Conservation (phyloP, 164 flowering plant genomes). For the Vitis riparia region DNA sequence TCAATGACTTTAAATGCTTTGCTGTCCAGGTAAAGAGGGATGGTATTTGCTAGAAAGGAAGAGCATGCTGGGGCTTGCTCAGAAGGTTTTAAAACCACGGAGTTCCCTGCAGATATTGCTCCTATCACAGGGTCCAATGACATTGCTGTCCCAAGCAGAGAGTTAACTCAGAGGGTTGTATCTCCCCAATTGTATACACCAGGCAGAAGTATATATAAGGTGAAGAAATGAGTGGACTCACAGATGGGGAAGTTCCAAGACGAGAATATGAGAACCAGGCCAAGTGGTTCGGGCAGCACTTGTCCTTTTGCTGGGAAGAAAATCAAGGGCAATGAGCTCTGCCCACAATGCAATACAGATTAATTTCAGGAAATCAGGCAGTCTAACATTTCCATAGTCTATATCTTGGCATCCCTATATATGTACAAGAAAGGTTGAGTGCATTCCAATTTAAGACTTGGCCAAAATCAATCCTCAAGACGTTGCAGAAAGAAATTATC, state of each 20-base stretch:
- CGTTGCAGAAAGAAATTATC: background rate
- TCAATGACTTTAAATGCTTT: constrained; percentile 62
- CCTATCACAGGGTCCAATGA: constrained; percentile 84
- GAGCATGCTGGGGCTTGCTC: constrained; percentile 70
- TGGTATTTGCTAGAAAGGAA: constrained; percentile 48
- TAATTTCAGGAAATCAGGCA: too few relatives aligned
- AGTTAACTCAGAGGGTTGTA: background rate
- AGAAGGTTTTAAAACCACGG: constrained; percentile 78
- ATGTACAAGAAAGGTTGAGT: background rate
- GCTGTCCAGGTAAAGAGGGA: constrained; percentile 67
- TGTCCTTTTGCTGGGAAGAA: constrained; percentile 70
- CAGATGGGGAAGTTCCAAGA: constrained; percentile 89
- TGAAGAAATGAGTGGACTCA: constrained; percentile 31
- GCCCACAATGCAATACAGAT: constrained; percentile 11
- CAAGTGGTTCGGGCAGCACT: constrained; percentile 79
- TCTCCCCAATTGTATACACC: background rate
- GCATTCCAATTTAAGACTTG: background rate
- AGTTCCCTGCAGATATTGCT: constrained; percentile 87
- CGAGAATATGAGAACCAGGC: constrained; percentile 65
- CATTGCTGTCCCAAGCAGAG: constrained; percentile 41
- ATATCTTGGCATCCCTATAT: too few relatives aligned
- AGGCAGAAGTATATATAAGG: background rate
- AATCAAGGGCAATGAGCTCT: constrained; percentile 50
- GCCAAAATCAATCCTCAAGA: too few relatives aligned
- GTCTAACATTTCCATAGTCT: too few relatives aligned